Base-by-base conservation (phyloP, 371 early-diverging fungal species). In the Mortierella sp. region DNA sequence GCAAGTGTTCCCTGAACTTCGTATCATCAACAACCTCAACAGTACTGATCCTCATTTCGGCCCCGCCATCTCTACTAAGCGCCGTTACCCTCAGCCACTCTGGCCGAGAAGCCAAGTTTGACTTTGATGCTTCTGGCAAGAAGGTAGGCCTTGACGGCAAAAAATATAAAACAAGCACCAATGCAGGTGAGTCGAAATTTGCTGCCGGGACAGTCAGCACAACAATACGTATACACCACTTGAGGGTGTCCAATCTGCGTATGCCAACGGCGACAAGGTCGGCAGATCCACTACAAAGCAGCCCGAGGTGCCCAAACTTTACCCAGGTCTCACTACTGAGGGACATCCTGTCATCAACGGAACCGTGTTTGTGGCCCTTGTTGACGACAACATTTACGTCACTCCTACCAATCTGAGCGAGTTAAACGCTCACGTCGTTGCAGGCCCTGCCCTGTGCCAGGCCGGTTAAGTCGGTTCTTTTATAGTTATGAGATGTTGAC, bases 281-380 rank as follows among this genome's bases (percentile, higher is more conserved):
- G 48, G 48, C 30, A 50, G 31, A n/a, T 19, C 59, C 39, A 59
- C 50, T 41, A 59, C 50, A 49, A 59, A 59, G 48, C 59, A 59
- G 59, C 59, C 59, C 50, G 26, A 59, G 6, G 59, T 50, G 26
- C 59, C 59, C 6, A 42, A 50, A 14, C 42, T 59, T 31, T 59
- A 59, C 34, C 59, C 59, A 12, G 59, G 59, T 19, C 59, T 50
- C 42, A 59, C 49, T 46, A 59, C 59, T 41, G 39, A 28, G 14
- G 59, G 59, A 15, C 59, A 59, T 11, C 59, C 26, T 37, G 41
- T 59, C 59, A 59, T 59, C 50, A 59, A 59, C 39, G 59, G 59
- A 48, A 59, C 59, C 27, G 59, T 59, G 17, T 59, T 59, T 41
- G 50, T 59, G n/a, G 59, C 42, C 30, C 59, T 59, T 50, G 59